Evolutionary conservation across 495 filamentous ascomycete genomes (phyloP).

Genomic region (Penicillium crystallinum): DNA sequence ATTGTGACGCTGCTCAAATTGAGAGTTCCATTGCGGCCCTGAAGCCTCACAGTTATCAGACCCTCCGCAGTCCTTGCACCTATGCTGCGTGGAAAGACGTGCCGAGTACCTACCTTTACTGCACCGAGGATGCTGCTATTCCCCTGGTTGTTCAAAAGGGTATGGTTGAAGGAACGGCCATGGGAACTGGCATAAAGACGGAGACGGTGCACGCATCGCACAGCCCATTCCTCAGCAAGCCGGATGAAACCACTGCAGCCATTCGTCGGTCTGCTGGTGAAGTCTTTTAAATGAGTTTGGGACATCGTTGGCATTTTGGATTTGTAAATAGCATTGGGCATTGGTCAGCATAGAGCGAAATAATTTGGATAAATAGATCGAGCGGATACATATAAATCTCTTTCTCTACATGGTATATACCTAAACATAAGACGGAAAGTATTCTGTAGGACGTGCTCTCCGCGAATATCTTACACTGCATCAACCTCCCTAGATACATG

Average conservation of each 20-base stretch:
- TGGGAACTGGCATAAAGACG: conserved; percentile 12
- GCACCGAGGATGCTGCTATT: conserved; percentile 40
- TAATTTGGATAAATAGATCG: neutral
- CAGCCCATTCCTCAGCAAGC: conserved; percentile 27
- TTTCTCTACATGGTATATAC: too few species aligned
- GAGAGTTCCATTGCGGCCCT: neutral
- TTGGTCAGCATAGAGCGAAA: neutral
- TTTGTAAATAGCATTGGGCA: neutral
- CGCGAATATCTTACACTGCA: too few species aligned
- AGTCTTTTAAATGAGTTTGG: neutral
- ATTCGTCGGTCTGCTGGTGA: conserved; percentile 16
- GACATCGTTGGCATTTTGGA: neutral
- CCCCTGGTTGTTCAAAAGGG: conserved; percentile 30
- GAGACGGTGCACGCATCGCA: conserved; percentile 25
- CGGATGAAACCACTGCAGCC: conserved; percentile 13
- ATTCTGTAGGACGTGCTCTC: too few species aligned
- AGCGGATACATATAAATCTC: too few species aligned
- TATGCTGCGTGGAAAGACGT: conserved; percentile 44
- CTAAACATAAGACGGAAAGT: too few species aligned
- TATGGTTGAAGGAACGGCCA: conserved; percentile 17
- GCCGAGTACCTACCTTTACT: conserved; percentile 45
- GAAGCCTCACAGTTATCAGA: conserved; percentile 12
- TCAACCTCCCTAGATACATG: too few species aligned
- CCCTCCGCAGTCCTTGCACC: conserved; percentile 22
- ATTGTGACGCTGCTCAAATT: neutral